phyloP scores from a whole-genome alignment of 106 monocot species.

The Cymbidium sinense region DNA sequence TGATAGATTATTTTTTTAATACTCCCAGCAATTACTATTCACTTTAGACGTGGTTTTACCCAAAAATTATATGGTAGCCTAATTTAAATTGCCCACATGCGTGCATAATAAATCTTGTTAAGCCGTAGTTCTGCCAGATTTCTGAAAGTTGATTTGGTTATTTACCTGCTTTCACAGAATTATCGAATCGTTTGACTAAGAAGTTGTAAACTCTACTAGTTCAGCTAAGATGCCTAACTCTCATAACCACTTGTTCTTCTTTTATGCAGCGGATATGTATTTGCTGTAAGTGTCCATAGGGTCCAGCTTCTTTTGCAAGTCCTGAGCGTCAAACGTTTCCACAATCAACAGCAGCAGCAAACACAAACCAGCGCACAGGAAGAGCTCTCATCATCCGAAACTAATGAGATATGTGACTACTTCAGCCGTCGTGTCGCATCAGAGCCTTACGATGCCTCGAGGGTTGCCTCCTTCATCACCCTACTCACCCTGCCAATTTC shows the following conservation, averaged over 20 bases:
- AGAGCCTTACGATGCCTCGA: constrained; percentile 93
- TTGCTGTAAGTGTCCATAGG: constrained; percentile 93
- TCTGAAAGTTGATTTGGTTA: too few relatives aligned
- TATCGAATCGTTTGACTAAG: too few relatives aligned
- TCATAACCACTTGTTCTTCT: background rate
- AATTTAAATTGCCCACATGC: too few relatives aligned
- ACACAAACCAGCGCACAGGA: constrained; percentile 67
- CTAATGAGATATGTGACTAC: constrained; percentile 89
- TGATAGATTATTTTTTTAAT: too few relatives aligned
- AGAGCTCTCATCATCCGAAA: constrained; percentile 72
- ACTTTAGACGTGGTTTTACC: too few relatives aligned
- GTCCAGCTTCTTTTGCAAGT: constrained; percentile 97
- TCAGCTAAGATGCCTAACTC: too few relatives aligned
- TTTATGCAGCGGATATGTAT: constrained; percentile 77
- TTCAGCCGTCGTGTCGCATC: constrained; percentile 95
- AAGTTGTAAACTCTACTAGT: too few relatives aligned
- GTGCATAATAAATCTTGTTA: too few relatives aligned
- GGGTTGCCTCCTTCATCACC: constrained; percentile 97
- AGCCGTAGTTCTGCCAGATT: too few relatives aligned
- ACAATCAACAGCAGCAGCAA: constrained; percentile 82
- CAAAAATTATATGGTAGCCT: too few relatives aligned
- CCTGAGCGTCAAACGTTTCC: constrained; percentile 83
- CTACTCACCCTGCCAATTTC: constrained; percentile 87
- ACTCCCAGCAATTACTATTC: too few relatives aligned
- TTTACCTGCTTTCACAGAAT: too few relatives aligned